Evolutionary conservation across 2,329 filamentous ascomycete species (phyloP), one percentile per base, ranked within the genome.

Genomic region (Dactylellina leptospora): DNA sequence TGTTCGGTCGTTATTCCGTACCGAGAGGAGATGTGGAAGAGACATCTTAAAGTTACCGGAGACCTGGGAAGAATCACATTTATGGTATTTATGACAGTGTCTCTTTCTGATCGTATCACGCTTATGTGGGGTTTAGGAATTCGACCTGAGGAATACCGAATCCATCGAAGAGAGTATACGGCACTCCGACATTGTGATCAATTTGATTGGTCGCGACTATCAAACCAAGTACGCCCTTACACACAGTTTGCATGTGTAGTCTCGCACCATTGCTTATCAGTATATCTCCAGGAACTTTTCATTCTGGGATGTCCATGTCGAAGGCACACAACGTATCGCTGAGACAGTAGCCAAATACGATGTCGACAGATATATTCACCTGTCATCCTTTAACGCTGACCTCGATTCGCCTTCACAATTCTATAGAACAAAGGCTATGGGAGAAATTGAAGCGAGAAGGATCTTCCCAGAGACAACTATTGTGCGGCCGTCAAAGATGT

Each of bases 391-490:
- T 85, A 97, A 93, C 78, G 93, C 92, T 66, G 84, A 90, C 80
- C 85, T 87, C 44, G 84, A 90, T 76, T 97, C 93, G 16, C 81
- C 88, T 1, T 93, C 92, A 9, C 91, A 95, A 78, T 99, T 93
- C 85, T 97, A 90, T 81, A 85, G 89, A 72, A 96, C 92, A 76
- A 99, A 99, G 86, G 88, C 89, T 76, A 58, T 82, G 78, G 90
- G 90, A 76, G 95, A 99, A 83, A 84, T 89, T 79, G 86, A 96
- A 51, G 95, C 88, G 47, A 89, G 93, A 74, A 87, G 85, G 77
- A 93, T 97, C 79, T 99, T 92, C 83, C 95, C 95, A 23, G 95
- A 99, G 82, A 96, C 95, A 16, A 99, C 95, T 47, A 92, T 99
- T 76, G 95, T 99, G 75, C 88, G 95, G 74, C 95, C 95, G 45